These are phyloP conservation scores for Ilyonectria destructans DNA, from an alignment of 2,329 filamentous ascomycete species.

Conservation along the genomic window DNA sequence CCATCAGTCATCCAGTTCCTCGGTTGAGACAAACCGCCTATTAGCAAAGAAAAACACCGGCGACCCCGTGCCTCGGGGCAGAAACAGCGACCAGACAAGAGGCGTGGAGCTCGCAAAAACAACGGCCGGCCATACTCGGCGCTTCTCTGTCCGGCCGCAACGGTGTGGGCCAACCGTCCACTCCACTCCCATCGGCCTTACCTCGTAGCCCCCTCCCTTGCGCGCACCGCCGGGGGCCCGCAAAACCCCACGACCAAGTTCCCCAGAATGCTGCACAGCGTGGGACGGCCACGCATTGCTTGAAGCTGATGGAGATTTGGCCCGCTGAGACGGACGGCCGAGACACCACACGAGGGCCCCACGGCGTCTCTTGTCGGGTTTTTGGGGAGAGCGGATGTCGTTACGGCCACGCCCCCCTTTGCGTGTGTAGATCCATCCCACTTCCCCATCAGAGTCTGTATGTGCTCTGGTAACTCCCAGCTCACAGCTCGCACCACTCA, in stretches of 20 bases:
- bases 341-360: constrained; percentile 28
- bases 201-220: constrained; percentile 51
- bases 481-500: neutral
- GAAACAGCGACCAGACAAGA: neutral
- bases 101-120: constrained; percentile 20
- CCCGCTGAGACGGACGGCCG: constrained; percentile 27
- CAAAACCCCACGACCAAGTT: constrained; percentile 46
- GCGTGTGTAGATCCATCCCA: too few species aligned
- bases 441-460: too few species aligned
- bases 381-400: neutral
- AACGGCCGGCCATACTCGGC: constrained; percentile 56
- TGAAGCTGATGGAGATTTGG: neutral
- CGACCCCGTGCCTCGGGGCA: constrained; percentile 17
- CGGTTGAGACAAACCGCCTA: neutral
- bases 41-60: constrained; percentile 31
- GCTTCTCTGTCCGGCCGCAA: constrained; percentile 51
- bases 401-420: too few species aligned
- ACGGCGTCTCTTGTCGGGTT: neutral
- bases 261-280: constrained; percentile 50
- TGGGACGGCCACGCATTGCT: constrained; percentile 37
- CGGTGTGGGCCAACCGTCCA: constrained; percentile 45
- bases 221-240: constrained; percentile 32
- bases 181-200: constrained; percentile 51
- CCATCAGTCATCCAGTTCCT: neutral
- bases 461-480: too few species aligned